Conservation (phyloP, 2,329 filamentous ascomycete genomes). For the Cladophialophora yegresii region DNA sequence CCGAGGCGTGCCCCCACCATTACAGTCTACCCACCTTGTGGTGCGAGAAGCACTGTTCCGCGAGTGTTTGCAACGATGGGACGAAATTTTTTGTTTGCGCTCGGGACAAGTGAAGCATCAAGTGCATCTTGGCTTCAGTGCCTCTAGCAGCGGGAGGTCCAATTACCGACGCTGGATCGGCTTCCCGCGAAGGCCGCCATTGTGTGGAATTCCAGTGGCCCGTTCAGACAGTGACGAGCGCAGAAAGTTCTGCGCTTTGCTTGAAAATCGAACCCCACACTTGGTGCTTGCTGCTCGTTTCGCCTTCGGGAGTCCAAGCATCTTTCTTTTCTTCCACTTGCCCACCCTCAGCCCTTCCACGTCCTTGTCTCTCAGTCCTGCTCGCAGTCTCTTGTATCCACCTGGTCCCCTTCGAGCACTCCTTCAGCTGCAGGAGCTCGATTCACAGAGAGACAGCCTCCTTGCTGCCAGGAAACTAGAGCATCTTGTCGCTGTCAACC, state of each 20-base stretch:
- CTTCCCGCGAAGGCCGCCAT: not conserved
- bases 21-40: not conserved
- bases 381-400: constrained; percentile 6
- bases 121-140: not conserved
- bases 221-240: constrained; percentile 6
- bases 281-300: constrained; percentile 4
- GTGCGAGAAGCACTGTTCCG: not conserved
- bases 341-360: constrained; percentile 22
- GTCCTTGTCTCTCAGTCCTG: constrained; percentile 24
- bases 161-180: not conserved
- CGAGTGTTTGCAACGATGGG: not conserved
- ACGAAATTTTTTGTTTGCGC: not conserved
- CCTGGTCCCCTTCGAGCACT: constrained; percentile 11
- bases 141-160: not conserved
- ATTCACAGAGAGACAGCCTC: constrained; percentile 28
- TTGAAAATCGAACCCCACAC: constrained; percentile 27
- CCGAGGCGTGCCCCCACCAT: constrained; percentile 4
- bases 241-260: constrained; percentile 17
- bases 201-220: not conserved
- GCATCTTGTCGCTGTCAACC: not conserved
- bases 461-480: constrained; percentile 22
- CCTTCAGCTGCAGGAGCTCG: constrained; percentile 19
- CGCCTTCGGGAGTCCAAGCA: constrained; percentile 22
- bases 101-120: not conserved
- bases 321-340: constrained; percentile 28